Evolutionary conservation across 352 stramenopile species (phyloP).

Genomic region (Globisporangium uncinulatum): DNA sequence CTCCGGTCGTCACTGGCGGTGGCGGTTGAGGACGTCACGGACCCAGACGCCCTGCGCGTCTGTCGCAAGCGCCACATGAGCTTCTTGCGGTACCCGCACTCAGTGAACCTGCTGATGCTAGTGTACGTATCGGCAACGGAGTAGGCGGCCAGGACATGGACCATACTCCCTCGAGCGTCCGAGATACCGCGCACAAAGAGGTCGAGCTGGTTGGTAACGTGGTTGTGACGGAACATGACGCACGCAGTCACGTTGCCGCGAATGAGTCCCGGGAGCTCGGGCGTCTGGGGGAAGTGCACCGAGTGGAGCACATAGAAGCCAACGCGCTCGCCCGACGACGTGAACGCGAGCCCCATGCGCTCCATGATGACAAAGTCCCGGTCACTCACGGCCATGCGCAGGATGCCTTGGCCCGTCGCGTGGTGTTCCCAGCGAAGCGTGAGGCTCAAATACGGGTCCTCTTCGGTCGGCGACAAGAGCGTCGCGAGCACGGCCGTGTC

Average conservation of each 20-base stretch:
- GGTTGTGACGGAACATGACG: slow-evolving; percentile 31
- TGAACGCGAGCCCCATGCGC: slow-evolving; percentile 31
- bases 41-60: slow-evolving; percentile 6
- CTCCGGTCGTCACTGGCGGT: slow-evolving; percentile 4
- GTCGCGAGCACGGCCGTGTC: slow-evolving; percentile 41
- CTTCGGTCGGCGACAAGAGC: slow-evolving; percentile 31
- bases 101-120: slow-evolving; percentile 17
- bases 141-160: slow-evolving; percentile 19
- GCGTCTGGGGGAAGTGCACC: slow-evolving; percentile 31
- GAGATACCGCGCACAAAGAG: slow-evolving; percentile 29
- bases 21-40: too few species aligned
- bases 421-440: slow-evolving; percentile 22
- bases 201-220: background rate
- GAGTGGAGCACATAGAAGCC: slow-evolving; percentile 59
- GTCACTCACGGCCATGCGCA: slow-evolving; percentile 38
- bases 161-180: slow-evolving; percentile 26
- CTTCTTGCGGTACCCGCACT: slow-evolving; percentile 35
- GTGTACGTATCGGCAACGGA: slow-evolving; percentile 21
- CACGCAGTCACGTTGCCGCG: slow-evolving; percentile 30
- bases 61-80: slow-evolving; percentile 18
- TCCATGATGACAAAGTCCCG: slow-evolving; percentile 57
- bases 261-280: slow-evolving; percentile 18
- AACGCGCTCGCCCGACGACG: slow-evolving; percentile 31
- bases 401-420: background rate
- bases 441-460: slow-evolving; percentile 39